These are phyloP conservation scores for Incumbomyces lentus DNA, from an alignment of 2,329 filamentous ascomycete species.

Conservation along the genomic window DNA sequence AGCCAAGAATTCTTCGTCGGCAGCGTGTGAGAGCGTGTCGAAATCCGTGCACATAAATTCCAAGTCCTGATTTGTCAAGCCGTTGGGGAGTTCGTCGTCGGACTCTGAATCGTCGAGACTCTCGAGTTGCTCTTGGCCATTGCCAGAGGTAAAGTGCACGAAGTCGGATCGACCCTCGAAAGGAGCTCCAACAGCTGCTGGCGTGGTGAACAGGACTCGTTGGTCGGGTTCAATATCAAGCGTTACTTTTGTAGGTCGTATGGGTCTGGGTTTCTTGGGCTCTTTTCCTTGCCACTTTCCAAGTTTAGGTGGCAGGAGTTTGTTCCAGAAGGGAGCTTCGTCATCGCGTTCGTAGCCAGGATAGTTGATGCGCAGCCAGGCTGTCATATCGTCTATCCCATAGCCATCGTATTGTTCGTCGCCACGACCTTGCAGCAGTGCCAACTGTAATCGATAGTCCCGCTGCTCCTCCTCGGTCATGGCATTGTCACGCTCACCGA, in stretches of 20 bases:
- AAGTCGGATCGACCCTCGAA: conserved; percentile 10
- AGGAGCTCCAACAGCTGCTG: conserved; percentile 21
- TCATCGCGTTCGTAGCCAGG: conserved; percentile 64
- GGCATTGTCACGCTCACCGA: conserved; percentile 1
- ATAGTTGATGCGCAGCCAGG: conserved; percentile 54
- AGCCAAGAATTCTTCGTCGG: conserved; percentile 26
- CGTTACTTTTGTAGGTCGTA: conserved; percentile 78
- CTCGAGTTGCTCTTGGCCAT: conserved; percentile 35
- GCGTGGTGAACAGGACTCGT: conserved; percentile 73
- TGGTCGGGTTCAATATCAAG: conserved; percentile 80
- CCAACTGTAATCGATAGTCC: conserved; percentile 37
- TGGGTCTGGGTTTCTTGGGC: conserved; percentile 67
- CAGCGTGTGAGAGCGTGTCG: conserved; percentile 52
- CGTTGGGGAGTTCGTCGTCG: conserved; percentile 56
- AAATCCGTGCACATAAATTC: conserved; percentile 80
- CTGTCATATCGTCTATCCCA: conserved; percentile 14
- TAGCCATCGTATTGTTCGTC: conserved; percentile 21
- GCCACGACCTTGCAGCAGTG: conserved; percentile 36
- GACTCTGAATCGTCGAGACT: conserved; percentile 43
- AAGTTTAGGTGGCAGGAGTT: conserved; percentile 70
- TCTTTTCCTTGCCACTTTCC: conserved; percentile 66
- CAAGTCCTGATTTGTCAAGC: conserved; percentile 69
- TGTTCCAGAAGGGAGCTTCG: conserved; percentile 65
- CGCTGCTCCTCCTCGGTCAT: conserved; percentile 9
- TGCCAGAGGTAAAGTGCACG: conserved; percentile 33